These are phyloP conservation scores for Magnolia changhungtana DNA, from an alignment of 164 flowering plant genomes.

Conservation along the genomic window DNA sequence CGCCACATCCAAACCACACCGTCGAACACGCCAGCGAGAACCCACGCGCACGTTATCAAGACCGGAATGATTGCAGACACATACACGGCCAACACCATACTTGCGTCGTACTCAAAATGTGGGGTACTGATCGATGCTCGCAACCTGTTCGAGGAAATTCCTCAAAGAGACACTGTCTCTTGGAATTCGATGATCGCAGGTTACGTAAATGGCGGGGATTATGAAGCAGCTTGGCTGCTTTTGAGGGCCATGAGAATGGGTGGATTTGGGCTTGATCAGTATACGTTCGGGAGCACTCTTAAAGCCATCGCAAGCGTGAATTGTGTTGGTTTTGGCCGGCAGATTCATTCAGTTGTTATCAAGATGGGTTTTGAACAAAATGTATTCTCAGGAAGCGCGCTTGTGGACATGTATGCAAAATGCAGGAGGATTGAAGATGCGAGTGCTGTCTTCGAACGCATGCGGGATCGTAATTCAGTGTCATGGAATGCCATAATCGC, in stretches of 20 bases:
- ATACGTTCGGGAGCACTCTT: constrained; percentile 66
- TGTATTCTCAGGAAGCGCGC: constrained; percentile 64
- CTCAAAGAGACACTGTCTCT: constrained; percentile 59
- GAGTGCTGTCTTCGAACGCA: constrained; percentile 35
- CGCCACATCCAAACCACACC: constrained; percentile 16
- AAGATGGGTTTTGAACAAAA: constrained; percentile 50
- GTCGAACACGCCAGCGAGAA: constrained; percentile 15
- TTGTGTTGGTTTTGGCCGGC: constrained; percentile 39
- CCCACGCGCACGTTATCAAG: constrained; percentile 48
- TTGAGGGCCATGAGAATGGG: constrained; percentile 42
- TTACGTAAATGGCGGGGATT: constrained; percentile 39
- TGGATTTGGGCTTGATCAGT: constrained; percentile 46
- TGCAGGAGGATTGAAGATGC: constrained; percentile 61
- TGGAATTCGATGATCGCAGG: constrained; percentile 84
- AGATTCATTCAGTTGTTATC: constrained; percentile 47
- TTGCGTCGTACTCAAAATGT: constrained; percentile 45
- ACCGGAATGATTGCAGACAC: constrained; percentile 35
- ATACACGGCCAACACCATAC: constrained; percentile 50
- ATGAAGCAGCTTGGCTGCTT: constrained; percentile 35
- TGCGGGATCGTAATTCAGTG: constrained; percentile 47
- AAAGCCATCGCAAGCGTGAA: constrained; percentile 45
- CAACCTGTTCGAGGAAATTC: constrained; percentile 72
- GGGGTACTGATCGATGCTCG: constrained; percentile 33
- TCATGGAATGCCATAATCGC: constrained; percentile 79
- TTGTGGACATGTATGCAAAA: constrained; percentile 82